Evolutionary conservation across 805 yeast genomes (phyloP).

Genomic region (Yarrowia sp.): DNA sequence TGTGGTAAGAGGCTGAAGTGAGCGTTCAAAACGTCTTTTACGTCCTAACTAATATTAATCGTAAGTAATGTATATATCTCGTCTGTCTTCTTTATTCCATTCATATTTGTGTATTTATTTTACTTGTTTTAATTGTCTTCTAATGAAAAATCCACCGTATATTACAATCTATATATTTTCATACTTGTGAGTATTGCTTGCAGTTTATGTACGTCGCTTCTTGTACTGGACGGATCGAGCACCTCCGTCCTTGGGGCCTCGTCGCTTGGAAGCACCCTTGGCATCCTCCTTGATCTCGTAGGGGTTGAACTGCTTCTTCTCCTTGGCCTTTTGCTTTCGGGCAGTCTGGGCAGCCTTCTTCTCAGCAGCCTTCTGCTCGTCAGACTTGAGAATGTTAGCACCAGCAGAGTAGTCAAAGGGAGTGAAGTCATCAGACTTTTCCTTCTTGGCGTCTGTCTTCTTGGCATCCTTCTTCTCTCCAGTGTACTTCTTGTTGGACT

Average conservation of each 20-base stretch:
- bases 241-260: constrained; percentile 40
- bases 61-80: too few relatives aligned
- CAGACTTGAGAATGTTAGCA: constrained; percentile 42
- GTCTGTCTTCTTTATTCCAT: too few relatives aligned
- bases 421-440: constrained; percentile 39
- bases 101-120: too few relatives aligned
- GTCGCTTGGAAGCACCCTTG: constrained; percentile 41
- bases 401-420: constrained; percentile 47
- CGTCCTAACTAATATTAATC: too few relatives aligned
- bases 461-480: constrained; percentile 29
- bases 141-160: not conserved
- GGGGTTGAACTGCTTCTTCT: constrained; percentile 42
- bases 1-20: too few relatives aligned
- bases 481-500: constrained; percentile 32
- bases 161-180: constrained; percentile 29
- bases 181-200: not conserved
- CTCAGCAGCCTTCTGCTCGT: constrained; percentile 30
- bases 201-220: constrained; percentile 36
- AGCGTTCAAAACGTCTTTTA: too few relatives aligned
- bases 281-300: constrained; percentile 42
- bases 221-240: constrained; percentile 41
- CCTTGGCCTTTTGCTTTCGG: constrained; percentile 34
- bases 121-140: too few relatives aligned
- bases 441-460: constrained; percentile 2
- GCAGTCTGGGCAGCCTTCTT: constrained; percentile 19